Evolutionary conservation across 192 early-diverging fungal genomes (phyloP).

Genomic region (Dissophora globulifera): DNA sequence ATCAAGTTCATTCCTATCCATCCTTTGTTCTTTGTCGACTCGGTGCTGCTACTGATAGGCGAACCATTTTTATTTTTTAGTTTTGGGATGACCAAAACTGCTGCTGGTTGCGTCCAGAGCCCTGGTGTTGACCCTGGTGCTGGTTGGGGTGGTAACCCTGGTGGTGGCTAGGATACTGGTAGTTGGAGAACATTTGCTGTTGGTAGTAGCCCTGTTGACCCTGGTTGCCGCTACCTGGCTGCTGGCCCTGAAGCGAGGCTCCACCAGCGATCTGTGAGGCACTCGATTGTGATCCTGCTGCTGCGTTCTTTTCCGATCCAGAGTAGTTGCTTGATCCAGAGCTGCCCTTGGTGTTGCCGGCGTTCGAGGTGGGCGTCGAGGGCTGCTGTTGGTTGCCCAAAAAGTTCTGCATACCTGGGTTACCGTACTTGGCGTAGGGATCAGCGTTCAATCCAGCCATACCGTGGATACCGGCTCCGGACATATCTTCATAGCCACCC

Average conservation of each 20-base stretch:
- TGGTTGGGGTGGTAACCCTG: conserved; percentile 53
- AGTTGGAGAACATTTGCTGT: conserved; percentile 62
- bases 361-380: conserved; percentile 26
- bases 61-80: too few species aligned
- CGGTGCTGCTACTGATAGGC: too few species aligned
- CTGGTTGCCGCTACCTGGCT: conserved; percentile 35
- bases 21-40: too few species aligned
- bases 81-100: conserved; percentile 58
- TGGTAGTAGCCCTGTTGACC: conserved; percentile 39
- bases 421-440: conserved; percentile 44
- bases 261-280: conserved; percentile 25
- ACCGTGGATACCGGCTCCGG: conserved; percentile 41
- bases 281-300: conserved; percentile 28
- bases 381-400: conserved; percentile 51
- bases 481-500: conserved; percentile 47
- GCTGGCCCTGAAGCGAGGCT: conserved; percentile 41
- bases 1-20: too few species aligned
- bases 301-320: conserved; percentile 31
- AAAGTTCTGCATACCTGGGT: conserved; percentile 50
- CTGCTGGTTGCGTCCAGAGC: conserved; percentile 54
- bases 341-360: conserved; percentile 27
- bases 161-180: conserved; percentile 61
- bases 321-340: conserved; percentile 35
- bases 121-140: conserved; percentile 42
- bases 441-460: conserved; percentile 48